phyloP scores from a whole-genome alignment of 2,329 filamentous ascomycete species.

The Diplodia scrobiculata region DNA sequence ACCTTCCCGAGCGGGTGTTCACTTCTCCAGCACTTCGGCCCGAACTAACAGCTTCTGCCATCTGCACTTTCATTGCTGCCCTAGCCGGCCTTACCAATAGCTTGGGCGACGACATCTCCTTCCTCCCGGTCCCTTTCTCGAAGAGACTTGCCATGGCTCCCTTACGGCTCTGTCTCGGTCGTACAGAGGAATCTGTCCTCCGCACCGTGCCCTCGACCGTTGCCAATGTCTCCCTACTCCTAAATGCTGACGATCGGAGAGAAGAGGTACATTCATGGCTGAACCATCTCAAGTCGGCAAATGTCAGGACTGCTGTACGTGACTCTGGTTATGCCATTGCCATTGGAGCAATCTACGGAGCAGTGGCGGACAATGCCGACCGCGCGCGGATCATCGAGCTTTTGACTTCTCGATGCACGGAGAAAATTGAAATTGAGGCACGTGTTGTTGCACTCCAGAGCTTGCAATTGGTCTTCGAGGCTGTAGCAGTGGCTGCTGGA shows the following conservation, averaged over 20 bases:
- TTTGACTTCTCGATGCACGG: conserved; percentile 44
- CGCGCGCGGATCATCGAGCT: conserved; percentile 40
- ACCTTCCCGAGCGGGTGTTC: conserved; percentile 45
- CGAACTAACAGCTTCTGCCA: conserved; percentile 66
- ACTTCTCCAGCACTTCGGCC: conserved; percentile 56
- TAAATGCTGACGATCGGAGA: conserved; percentile 30
- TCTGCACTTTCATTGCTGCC: conserved; percentile 56
- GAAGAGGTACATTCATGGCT: conserved; percentile 39
- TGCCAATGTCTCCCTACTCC: conserved; percentile 34
- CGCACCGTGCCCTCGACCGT: conserved; percentile 37
- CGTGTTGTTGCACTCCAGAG: conserved; percentile 49
- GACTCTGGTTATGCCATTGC: conserved; percentile 51
- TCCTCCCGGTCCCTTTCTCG: background rate
- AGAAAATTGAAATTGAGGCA: conserved; percentile 48
- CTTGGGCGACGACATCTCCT: background rate
- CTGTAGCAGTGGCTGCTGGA: conserved; percentile 3
- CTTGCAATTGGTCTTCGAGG: conserved; percentile 41
- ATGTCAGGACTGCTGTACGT: conserved; percentile 45
- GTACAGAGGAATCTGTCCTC: conserved; percentile 42
- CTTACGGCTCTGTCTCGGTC: conserved; percentile 41
- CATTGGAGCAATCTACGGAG: conserved; percentile 45
- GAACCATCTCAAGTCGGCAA: conserved; percentile 40
- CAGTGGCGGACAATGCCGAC: conserved; percentile 21
- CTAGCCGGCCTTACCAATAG: conserved; percentile 45
- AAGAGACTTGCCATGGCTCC: conserved; percentile 28